Evolutionary conservation across 2,329 filamentous ascomycete genomes (phyloP).

Genomic region (Cryphonectria nitschkei): DNA sequence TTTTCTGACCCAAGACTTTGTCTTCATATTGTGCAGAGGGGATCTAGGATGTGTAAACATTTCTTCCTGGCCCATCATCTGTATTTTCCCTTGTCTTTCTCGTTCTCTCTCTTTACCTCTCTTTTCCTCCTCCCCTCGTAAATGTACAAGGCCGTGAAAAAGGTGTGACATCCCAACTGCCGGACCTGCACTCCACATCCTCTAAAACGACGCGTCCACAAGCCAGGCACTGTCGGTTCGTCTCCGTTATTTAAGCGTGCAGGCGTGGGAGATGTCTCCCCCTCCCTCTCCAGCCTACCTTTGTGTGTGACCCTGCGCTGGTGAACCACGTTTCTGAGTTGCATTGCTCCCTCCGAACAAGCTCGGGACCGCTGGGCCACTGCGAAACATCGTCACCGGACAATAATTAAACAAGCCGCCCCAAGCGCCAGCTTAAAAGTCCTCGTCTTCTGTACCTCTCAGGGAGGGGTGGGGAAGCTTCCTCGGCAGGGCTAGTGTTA

Average conservation of each 20-base stretch:
- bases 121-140: no score
- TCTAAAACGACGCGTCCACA: not conserved
- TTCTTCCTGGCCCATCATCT: not conserved
- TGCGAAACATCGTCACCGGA: not conserved
- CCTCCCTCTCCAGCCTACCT: not conserved
- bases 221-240: not conserved
- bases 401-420: not conserved
- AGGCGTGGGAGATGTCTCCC: not conserved
- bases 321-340: slow-evolving; percentile 10
- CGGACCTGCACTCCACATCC: slow-evolving; percentile 1
- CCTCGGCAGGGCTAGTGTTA: not conserved
- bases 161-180: not conserved
- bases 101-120: no score
- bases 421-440: not conserved
- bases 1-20: not conserved
- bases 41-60: not conserved
- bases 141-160: no score
- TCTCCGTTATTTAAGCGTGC: slow-evolving; percentile 1
- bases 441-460: not conserved
- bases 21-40: not conserved
- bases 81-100: no score
- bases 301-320: not conserved
- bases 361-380: not conserved
- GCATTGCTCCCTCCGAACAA: not conserved
- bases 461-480: not conserved